A percentile compares a stretch with the other conserved stretches of the same genome.
These are phyloP conservation scores for Boletus sensibilis DNA, from an alignment of 768 basidiomycete genomes.

Conservation along the genomic window DNA sequence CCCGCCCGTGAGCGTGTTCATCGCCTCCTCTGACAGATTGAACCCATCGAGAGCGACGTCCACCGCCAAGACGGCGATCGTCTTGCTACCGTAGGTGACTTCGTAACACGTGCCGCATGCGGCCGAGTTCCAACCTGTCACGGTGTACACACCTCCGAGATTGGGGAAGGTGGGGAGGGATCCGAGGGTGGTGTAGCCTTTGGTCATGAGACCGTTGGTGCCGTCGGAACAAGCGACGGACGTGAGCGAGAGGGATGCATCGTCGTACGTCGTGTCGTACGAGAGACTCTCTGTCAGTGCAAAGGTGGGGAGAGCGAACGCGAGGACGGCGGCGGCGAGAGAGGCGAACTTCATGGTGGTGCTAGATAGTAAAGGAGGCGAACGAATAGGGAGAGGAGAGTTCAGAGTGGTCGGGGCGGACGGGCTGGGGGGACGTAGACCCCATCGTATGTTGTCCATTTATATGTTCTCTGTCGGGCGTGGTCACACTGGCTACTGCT, in stretches of 20 bases:
- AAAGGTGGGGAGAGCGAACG: constrained; percentile 18
- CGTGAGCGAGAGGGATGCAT: constrained; percentile 15
- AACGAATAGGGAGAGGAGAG: background rate
- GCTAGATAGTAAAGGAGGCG: background rate
- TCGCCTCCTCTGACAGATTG: constrained; percentile 50
- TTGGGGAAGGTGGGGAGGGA: constrained; percentile 33
- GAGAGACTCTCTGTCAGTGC: constrained; percentile 20
- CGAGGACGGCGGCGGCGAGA: constrained; percentile 7
- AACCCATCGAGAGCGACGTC: constrained; percentile 37
- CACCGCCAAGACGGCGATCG: constrained; percentile 28
- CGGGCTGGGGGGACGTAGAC: background rate
- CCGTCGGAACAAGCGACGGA: constrained; percentile 36
- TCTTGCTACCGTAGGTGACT: constrained; percentile 25
- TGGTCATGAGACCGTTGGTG: constrained; percentile 28
- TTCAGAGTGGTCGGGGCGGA: background rate
- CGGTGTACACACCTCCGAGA: constrained; percentile 35
- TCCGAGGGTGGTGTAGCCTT: constrained; percentile 35
- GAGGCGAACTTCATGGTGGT: constrained; percentile 28
- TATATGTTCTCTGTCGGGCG: constrained; percentile 9
- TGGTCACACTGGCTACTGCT: background rate
- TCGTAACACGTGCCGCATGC: constrained; percentile 36
- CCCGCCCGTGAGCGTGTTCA: constrained; percentile 52
- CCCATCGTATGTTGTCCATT: background rate
- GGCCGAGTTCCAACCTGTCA: constrained; percentile 30
- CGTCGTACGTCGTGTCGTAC: constrained; percentile 35